Evolutionary conservation across 2,329 filamentous ascomycete genomes (phyloP).

Genomic region (Neospermospora avenae): DNA sequence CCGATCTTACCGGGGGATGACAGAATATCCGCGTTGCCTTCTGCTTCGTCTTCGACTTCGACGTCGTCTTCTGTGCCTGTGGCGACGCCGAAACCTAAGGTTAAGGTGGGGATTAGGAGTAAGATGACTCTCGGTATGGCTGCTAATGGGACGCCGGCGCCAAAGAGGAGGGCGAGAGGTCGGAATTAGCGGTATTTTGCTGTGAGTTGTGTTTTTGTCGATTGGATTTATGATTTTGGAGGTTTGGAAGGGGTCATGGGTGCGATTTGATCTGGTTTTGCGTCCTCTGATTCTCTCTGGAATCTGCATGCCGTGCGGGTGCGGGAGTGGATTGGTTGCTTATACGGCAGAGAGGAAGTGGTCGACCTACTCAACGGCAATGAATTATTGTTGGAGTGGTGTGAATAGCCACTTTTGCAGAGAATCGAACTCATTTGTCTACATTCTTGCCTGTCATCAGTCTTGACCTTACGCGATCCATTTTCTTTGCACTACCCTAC

Average conservation of each 20-base stretch:
- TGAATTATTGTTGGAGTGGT: too few species aligned
- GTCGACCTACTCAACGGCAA: too few species aligned
- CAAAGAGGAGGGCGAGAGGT: slow-evolving; percentile 28
- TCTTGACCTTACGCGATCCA: too few species aligned
- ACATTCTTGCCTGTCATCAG: too few species aligned
- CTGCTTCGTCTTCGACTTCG: background rate
- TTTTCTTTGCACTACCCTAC: too few species aligned
- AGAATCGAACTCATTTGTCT: too few species aligned
- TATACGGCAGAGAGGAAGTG: background rate
- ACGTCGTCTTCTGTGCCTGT: too few species aligned
- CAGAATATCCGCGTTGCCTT: slow-evolving; percentile 14
- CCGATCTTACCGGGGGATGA: slow-evolving; percentile 16
- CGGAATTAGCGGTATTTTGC: too few species aligned
- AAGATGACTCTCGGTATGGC: slow-evolving; percentile 32
- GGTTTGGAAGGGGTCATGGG: too few species aligned
- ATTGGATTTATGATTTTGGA: background rate
- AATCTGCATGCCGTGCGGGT: background rate
- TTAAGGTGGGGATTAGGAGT: slow-evolving; percentile 30
- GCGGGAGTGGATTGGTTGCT: background rate
- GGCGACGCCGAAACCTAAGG: slow-evolving; percentile 24
- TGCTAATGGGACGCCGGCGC: slow-evolving; percentile 34
- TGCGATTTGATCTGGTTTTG: background rate
- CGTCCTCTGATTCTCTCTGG: background rate
- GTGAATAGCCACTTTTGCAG: too few species aligned
- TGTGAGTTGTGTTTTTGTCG: background rate